Percentiles rank a stretch among this genome's conserved stretches.
Evolutionary conservation across 768 basidiomycete genomes (phyloP).

Genomic region (Termitomyces titanicus): DNA sequence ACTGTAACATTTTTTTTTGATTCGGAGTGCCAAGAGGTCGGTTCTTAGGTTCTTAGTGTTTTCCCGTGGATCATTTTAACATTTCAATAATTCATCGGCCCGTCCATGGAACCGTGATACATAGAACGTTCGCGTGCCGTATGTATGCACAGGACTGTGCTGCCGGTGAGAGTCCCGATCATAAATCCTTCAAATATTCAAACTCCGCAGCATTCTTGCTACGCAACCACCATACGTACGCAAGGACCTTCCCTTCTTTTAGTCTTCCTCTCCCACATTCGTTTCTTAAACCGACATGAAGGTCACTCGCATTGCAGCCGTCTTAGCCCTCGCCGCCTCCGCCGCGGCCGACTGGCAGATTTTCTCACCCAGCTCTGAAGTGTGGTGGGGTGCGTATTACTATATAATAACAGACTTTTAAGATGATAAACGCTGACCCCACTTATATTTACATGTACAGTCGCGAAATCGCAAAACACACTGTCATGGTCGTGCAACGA

Average conservation of each 20-base stretch:
- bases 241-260: background rate
- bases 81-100: too few relatives aligned
- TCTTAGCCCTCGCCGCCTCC: conserved; percentile 35
- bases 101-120: too few relatives aligned
- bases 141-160: too few relatives aligned
- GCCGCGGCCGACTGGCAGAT: conserved; percentile 41
- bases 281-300: conserved; percentile 8
- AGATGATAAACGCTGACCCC: background rate
- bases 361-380: conserved; percentile 37
- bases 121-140: too few relatives aligned
- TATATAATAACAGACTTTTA: too few relatives aligned
- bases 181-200: background rate
- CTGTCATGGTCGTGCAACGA: conserved; percentile 55
- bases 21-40: too few relatives aligned
- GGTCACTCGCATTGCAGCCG: conserved; percentile 24
- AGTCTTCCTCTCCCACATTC: conserved; percentile 9
- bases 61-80: too few relatives aligned
- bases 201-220: conserved; percentile 3
- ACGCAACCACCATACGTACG: background rate
- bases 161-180: too few relatives aligned
- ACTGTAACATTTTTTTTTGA: too few relatives aligned
- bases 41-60: too few relatives aligned
- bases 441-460: conserved; percentile 35
- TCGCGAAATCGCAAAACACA: conserved; percentile 53
- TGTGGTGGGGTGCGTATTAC: conserved; percentile 72